phyloP scores from a whole-genome alignment of 179 eudicot genomes.

The Amaranthus tricolor region DNA sequence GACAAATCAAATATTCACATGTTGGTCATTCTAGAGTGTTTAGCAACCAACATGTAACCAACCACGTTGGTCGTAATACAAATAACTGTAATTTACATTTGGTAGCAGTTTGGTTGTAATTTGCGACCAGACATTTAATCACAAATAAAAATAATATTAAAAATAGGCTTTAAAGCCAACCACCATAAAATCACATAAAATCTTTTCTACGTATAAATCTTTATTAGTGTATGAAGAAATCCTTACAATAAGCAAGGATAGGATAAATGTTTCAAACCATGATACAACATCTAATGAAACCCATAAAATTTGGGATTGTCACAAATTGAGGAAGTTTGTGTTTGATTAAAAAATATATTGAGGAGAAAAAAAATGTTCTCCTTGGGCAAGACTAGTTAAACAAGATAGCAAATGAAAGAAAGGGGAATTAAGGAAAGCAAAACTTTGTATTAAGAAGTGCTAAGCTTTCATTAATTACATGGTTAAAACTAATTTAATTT shows the following conservation, averaged over 20 bases:
- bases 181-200: no score
- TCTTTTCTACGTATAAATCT: neutral
- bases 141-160: neutral
- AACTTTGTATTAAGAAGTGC: conserved; percentile 11
- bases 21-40: no score
- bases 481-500: conserved; percentile 12
- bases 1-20: no score
- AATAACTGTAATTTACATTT: neutral
- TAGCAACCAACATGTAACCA: no score
- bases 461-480: conserved; percentile 31
- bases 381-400: conserved; percentile 11
- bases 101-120: neutral
- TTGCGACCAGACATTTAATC: neutral
- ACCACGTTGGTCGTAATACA: no score
- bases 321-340: neutral
- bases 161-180: no score
- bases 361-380: neutral
- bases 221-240: neutral
- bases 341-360: neutral
- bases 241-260: neutral
- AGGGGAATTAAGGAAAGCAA: conserved; percentile 25
- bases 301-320: neutral
- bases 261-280: conserved; percentile 5
- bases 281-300: neutral
- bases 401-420: conserved; percentile 5